Conservation (phyloP, 2,329 filamentous ascomycete species). For the Mariannaea elegans region DNA sequence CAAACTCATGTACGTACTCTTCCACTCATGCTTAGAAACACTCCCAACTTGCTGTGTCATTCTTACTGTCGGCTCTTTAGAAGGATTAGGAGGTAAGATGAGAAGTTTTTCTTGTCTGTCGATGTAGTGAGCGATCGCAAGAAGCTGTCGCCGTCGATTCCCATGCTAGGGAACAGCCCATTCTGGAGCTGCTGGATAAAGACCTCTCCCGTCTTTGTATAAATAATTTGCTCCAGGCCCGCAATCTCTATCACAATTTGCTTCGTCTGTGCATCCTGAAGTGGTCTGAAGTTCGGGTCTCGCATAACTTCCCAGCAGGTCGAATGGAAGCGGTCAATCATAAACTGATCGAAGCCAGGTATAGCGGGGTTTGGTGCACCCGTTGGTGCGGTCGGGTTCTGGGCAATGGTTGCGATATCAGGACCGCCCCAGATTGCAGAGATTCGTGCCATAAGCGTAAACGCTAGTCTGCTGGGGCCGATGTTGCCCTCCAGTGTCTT, state of each 20-base stretch:
- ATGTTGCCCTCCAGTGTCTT: constrained; percentile 76
- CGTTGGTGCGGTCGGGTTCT: constrained; percentile 59
- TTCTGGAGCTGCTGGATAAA: constrained; percentile 77
- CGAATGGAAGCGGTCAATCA: constrained; percentile 87
- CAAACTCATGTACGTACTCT: neutral
- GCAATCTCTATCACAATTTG: constrained; percentile 91
- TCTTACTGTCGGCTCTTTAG: constrained; percentile 55
- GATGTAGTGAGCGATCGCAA: constrained; percentile 66
- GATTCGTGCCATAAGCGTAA: constrained; percentile 85
- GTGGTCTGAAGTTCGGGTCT: constrained; percentile 80
- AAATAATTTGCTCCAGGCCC: constrained; percentile 85
- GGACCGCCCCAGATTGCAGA: constrained; percentile 90
- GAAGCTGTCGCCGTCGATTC: constrained; percentile 69
- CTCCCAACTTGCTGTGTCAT: neutral
- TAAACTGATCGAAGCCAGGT: constrained; percentile 90
- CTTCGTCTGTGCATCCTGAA: constrained; percentile 84
- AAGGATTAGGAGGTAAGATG: constrained; percentile 69
- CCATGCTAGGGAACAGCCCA: constrained; percentile 71
- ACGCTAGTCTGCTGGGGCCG: constrained; percentile 74
- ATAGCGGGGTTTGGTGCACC: constrained; percentile 67
- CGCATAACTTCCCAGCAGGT: constrained; percentile 90
- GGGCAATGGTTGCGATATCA: constrained; percentile 69
- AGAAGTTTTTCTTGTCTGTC: constrained; percentile 68
- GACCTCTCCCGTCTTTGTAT: constrained; percentile 84
- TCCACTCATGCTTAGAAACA: constrained; percentile 35